phyloP scores from a whole-genome alignment of 257 asterid species.

The Solanum medicagineum region DNA sequence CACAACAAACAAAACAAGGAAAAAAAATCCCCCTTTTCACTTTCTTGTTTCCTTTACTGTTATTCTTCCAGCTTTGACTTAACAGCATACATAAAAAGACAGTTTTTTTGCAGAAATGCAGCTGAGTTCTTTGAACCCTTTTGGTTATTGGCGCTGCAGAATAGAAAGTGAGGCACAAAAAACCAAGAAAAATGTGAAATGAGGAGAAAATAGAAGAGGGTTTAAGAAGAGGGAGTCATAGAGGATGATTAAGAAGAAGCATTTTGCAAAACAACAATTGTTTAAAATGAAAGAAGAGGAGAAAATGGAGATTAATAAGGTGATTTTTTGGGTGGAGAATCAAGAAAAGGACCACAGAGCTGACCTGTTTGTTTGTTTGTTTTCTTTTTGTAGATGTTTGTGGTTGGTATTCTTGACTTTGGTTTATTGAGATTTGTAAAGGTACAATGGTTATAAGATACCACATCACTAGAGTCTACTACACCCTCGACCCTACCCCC shows the following conservation, averaged over 20 bases:
- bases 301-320: not conserved
- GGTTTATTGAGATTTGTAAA: not conserved
- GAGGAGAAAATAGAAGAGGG: not conserved
- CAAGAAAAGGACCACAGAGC: slow-evolving; percentile 21
- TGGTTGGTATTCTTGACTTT: slow-evolving; percentile 32
- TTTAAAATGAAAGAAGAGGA: not conserved
- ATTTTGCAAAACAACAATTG: not conserved
- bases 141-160: not conserved
- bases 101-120: not conserved
- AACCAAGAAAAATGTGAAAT: not conserved
- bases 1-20: not conserved
- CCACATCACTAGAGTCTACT: not conserved
- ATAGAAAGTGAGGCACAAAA: not conserved
- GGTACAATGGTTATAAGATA: not conserved
- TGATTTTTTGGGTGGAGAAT: not conserved
- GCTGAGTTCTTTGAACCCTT: not conserved
- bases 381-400: slow-evolving; percentile 7
- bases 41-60: not conserved
- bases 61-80: not conserved
- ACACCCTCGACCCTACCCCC: too few species aligned
- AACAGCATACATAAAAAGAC: not conserved
- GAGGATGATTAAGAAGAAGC: slow-evolving; percentile 23
- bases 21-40: not conserved
- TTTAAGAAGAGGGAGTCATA: not conserved
- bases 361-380: slow-evolving; percentile 38